phyloP scores from a whole-genome alignment of 2,329 filamentous ascomycete genomes.

The Calonectria naviculata region DNA sequence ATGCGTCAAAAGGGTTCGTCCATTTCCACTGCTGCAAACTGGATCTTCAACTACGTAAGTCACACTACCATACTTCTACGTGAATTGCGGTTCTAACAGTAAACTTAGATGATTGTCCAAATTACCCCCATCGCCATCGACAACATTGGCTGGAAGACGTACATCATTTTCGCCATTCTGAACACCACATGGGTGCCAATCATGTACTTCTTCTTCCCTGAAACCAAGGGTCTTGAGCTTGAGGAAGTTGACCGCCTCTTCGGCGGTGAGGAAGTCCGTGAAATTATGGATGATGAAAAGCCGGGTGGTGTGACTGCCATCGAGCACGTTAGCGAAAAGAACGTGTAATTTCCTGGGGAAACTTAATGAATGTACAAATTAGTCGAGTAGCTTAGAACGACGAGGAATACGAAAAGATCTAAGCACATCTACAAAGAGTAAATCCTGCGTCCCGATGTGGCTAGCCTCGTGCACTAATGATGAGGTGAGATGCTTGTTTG shows the following conservation, averaged over 20 bases:
- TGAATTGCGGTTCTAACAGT: fast-evolving
- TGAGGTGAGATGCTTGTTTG: neutral
- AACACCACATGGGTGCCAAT: constrained; percentile 29
- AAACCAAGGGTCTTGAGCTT: constrained; percentile 58
- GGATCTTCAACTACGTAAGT: constrained; percentile 48
- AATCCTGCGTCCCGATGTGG: neutral
- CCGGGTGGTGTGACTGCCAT: neutral
- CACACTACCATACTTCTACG: fast-evolving
- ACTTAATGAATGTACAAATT: neutral
- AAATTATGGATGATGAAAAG: constrained; percentile 30
- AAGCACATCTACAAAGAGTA: neutral
- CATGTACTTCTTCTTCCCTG: constrained; percentile 59
- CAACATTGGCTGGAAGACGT: constrained; percentile 62
- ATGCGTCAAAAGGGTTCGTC: constrained; percentile 46
- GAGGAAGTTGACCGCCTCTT: constrained; percentile 57
- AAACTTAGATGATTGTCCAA: constrained; percentile 26
- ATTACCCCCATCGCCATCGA: constrained; percentile 35
- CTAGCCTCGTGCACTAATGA: neutral
- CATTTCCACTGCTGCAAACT: constrained; percentile 47
- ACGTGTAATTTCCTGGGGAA: neutral
- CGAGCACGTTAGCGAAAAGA: neutral
- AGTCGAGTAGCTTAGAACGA: neutral
- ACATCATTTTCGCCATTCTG: constrained; percentile 61
- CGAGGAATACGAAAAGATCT: neutral
- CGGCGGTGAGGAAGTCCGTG: constrained; percentile 14